A percentile compares a stretch with the other conserved stretches of the same genome.
phyloP scores from a whole-genome alignment of 2,329 filamentous ascomycete species.

The Trichoderma hamatum region DNA sequence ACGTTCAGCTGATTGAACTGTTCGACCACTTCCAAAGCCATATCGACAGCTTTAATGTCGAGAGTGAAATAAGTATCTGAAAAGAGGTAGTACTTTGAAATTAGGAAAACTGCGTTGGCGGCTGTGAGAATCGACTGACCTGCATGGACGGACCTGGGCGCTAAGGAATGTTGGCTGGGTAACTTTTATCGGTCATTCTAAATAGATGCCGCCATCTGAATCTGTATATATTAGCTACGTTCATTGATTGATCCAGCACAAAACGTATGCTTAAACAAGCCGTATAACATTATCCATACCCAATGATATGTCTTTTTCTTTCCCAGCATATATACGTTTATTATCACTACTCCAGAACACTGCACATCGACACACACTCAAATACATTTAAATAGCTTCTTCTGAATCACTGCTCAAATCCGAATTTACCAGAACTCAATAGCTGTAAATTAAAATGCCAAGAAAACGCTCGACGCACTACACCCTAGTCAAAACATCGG shows the following conservation, averaged over 20 bases:
- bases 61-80: slow-evolving; percentile 40
- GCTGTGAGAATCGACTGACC: background rate
- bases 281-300: background rate
- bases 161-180: background rate
- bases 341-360: background rate
- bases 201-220: background rate
- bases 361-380: background rate
- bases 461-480: background rate
- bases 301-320: background rate
- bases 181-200: background rate
- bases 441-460: background rate
- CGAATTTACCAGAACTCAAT: background rate
- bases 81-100: too few relatives aligned
- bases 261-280: background rate
- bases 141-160: too few relatives aligned
- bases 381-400: background rate
- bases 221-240: background rate
- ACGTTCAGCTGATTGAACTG: slow-evolving; percentile 41
- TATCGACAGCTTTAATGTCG: slow-evolving; percentile 44
- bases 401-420: background rate
- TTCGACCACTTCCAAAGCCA: slow-evolving; percentile 42
- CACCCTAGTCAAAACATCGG: background rate
- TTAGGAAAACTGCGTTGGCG: background rate
- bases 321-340: background rate
- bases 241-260: background rate